phyloP scores from a whole-genome alignment of 768 basidiomycete species.

The Tylopilus sp. region DNA sequence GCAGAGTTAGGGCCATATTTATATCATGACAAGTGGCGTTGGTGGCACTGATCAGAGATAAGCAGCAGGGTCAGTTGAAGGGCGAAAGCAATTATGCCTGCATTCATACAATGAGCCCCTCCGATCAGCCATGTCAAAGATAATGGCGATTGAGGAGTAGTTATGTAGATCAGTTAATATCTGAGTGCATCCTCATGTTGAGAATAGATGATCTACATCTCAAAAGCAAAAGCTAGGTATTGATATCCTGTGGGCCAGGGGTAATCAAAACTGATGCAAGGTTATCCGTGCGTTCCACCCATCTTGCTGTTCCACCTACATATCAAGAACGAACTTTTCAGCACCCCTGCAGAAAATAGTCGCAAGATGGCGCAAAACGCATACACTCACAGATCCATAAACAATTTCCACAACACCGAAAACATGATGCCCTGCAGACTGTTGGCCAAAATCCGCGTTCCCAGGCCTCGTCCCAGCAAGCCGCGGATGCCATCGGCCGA shows the following conservation, averaged over 20 bases:
- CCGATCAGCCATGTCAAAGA: too few relatives aligned
- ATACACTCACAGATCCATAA: constrained; percentile 76
- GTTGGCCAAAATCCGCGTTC: constrained; percentile 86
- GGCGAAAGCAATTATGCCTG: too few relatives aligned
- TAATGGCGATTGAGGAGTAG: too few relatives aligned
- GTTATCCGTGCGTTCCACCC: background rate
- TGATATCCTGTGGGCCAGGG: background rate
- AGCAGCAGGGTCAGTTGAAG: too few relatives aligned
- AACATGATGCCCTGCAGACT: constrained; percentile 92
- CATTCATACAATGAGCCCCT: too few relatives aligned
- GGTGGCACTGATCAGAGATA: too few relatives aligned
- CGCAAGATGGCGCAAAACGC: background rate
- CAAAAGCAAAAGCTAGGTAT: background rate
- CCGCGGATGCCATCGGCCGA: constrained; percentile 70
- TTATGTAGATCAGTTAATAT: too few relatives aligned
- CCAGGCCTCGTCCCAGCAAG: constrained; percentile 84
- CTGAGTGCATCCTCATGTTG: too few relatives aligned
- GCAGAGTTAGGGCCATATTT: too few relatives aligned
- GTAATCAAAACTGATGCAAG: background rate
- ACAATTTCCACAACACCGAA: constrained; percentile 85
- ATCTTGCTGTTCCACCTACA: constrained; percentile 36
- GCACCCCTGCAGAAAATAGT: background rate
- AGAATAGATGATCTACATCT: background rate
- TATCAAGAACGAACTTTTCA: background rate
- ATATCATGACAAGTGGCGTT: too few relatives aligned